Base-by-base conservation (phyloP, 768 basidiomycete species). In the Arthromyces matolae region DNA sequence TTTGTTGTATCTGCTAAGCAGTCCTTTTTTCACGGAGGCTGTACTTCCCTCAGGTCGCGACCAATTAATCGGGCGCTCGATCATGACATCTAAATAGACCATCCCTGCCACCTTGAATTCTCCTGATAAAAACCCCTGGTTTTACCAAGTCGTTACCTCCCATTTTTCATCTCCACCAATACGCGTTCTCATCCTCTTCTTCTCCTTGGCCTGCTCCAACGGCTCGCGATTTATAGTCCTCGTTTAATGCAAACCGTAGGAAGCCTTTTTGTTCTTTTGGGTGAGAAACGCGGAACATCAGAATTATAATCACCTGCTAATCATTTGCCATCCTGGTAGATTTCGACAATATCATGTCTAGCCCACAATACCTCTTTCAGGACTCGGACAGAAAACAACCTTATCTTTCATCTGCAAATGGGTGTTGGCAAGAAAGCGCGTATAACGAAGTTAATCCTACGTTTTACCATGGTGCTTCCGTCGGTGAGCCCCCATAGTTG, bases 11-110 rank as follows among this genome's bases (percentile, higher is more conserved):
- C 57, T 54, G 40, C 50, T 50, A 51, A 41, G 24, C n/a, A n/a
- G 28, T 45, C 49, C 53, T 57, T 61, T 57, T 61, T 54, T 60
- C 60, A 57, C 65, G 66, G 66, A 65, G 67, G 68, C 68, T 68
- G 67, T 54, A 66, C 62, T 60, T 55, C 57, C 55, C 54, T 43
- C 32, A 49, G 48, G 33, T 56, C 54, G 41, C 36, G 45, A 53
- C 47, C 51, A 44, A 25, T 53, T 45, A 45, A 52, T 52, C 49
- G 50, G 59, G 61, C 62, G 60, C 64, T 62, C 65, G 65, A 67
- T 67, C 63, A 54, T 50, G 43, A 55, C 45, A 61, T 59, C 58
- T 60, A 53, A 53, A 55, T 50, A 47, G 33, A n/a, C 35, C 56
- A 57, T 54, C 60, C 64, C 59, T 67, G 50, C 38, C 32, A 42